phyloP scores from a whole-genome alignment of 805 yeast genomes.

The Metschnikowia hibisci region DNA sequence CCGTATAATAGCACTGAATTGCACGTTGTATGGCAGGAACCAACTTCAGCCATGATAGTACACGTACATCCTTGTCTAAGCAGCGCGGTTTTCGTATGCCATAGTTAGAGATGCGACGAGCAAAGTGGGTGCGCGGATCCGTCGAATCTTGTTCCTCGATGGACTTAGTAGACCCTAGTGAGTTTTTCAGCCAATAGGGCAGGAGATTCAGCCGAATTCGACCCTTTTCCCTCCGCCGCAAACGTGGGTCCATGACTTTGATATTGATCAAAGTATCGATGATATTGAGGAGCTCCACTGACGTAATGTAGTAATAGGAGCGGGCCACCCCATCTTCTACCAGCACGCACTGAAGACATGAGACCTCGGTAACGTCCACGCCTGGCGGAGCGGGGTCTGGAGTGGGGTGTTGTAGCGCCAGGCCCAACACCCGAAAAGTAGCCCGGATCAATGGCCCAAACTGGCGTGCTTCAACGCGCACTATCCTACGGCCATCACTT shows the following conservation, averaged over 20 bases:
- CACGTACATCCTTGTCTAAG: conserved; percentile 64
- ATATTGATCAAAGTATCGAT: conserved; percentile 59
- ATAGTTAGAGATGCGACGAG: conserved; percentile 62
- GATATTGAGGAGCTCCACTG: conserved; percentile 63
- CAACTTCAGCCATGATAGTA: conserved; percentile 56
- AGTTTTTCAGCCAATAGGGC: conserved; percentile 63
- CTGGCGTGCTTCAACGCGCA: conserved; percentile 55
- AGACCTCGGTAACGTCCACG: conserved; percentile 53
- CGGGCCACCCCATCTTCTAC: conserved; percentile 18
- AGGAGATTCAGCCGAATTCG: conserved; percentile 62
- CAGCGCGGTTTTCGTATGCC: conserved; percentile 62
- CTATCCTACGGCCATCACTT: conserved; percentile 51
- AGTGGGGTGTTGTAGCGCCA: conserved; percentile 46
- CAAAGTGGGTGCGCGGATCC: conserved; percentile 39
- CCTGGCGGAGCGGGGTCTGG: conserved; percentile 37
- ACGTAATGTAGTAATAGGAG: conserved; percentile 50
- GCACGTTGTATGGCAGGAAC: conserved; percentile 61
- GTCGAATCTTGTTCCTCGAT: conserved; percentile 11
- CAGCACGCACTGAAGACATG: conserved; percentile 49
- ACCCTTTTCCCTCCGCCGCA: conserved; percentile 61
- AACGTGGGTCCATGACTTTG: conserved; percentile 42
- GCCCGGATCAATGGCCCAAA: conserved; percentile 44
- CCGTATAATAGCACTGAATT: conserved; percentile 60
- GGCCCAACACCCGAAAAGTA: conserved; percentile 45
- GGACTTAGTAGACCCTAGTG: conserved; percentile 46